Evolutionary conservation across 2,329 filamentous ascomycete genomes (phyloP).

Genomic region (Phyllosticta citrichinensis): DNA sequence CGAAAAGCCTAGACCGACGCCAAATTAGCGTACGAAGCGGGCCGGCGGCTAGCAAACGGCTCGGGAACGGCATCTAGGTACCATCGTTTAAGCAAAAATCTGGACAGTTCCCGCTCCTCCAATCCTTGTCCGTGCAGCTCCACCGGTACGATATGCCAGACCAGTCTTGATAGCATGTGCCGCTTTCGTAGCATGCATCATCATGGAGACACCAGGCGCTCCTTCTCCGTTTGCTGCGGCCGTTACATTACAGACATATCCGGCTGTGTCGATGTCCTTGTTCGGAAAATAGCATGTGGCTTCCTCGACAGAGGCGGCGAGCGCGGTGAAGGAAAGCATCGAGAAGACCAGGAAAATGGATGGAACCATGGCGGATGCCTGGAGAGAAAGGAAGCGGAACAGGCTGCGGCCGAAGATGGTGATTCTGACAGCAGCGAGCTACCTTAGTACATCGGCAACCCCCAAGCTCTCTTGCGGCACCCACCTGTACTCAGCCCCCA

Average conservation of each 20-base stretch:
- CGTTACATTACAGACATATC: constrained; percentile 8
- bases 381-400: neutral
- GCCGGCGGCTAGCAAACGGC: neutral
- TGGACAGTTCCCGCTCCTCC: neutral
- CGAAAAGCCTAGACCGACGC: neutral
- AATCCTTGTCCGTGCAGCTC: constrained; percentile 5
- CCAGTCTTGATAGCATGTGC: constrained; percentile 9
- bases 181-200: constrained; percentile 7
- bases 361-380: neutral
- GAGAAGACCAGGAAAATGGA: neutral
- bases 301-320: neutral
- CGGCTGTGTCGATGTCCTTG: neutral
- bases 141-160: constrained; percentile 3
- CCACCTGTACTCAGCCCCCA: neutral
- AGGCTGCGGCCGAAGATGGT: neutral
- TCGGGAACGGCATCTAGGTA: neutral
- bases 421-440: neutral
- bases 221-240: neutral
- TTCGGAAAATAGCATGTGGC: constrained; percentile 2
- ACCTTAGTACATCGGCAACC: neutral
- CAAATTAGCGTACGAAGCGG: neutral
- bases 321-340: neutral
- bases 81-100: neutral
- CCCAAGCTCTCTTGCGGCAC: neutral
- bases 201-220: constrained; percentile 2